Evolutionary conservation across 2,329 filamentous ascomycete species (phyloP).

Genomic region (Beauveria rudraprayagi): DNA sequence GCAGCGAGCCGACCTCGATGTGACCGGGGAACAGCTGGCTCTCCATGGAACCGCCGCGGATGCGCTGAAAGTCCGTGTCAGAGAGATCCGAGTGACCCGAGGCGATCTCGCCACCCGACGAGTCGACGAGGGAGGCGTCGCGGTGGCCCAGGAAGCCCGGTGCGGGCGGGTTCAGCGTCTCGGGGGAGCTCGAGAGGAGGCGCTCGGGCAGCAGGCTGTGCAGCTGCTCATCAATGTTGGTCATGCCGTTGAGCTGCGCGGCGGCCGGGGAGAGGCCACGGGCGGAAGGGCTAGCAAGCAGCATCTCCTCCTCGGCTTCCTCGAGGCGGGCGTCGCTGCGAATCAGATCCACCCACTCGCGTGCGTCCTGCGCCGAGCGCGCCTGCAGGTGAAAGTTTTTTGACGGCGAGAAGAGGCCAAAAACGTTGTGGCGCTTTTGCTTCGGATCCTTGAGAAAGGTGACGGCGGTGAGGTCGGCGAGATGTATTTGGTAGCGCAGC

Average conservation of each 20-base stretch:
- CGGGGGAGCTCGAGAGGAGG: conserved; percentile 52
- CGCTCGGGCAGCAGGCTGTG: conserved; percentile 30
- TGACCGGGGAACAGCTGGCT: conserved; percentile 30
- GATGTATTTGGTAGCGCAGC: conserved; percentile 76
- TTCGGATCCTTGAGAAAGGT: conserved; percentile 84
- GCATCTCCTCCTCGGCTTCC: conserved; percentile 79
- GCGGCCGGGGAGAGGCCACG: conserved; percentile 35
- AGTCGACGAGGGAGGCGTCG: conserved; percentile 55
- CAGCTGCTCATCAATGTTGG: conserved; percentile 14
- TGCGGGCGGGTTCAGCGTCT: conserved; percentile 35
- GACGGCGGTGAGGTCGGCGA: conserved; percentile 86
- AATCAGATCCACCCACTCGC: conserved; percentile 80
- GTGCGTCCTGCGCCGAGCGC: conserved; percentile 61
- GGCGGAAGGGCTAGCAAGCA: conserved; percentile 58
- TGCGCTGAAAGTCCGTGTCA: conserved; percentile 49
- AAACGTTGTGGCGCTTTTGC: conserved; percentile 76
- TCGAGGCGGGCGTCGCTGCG: conserved; percentile 74
- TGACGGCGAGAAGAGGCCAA: conserved; percentile 85
- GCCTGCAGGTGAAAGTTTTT: conserved; percentile 90
- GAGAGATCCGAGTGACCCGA: conserved; percentile 79
- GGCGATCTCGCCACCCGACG: conserved; percentile 58
- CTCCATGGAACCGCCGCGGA: conserved; percentile 45
- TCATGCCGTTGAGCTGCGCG: conserved; percentile 13
- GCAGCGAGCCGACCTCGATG: conserved; percentile 12
- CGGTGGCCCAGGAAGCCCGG: conserved; percentile 29